phyloP scores from a whole-genome alignment of 2,329 filamentous ascomycete species.

The Massarina eburnea region DNA sequence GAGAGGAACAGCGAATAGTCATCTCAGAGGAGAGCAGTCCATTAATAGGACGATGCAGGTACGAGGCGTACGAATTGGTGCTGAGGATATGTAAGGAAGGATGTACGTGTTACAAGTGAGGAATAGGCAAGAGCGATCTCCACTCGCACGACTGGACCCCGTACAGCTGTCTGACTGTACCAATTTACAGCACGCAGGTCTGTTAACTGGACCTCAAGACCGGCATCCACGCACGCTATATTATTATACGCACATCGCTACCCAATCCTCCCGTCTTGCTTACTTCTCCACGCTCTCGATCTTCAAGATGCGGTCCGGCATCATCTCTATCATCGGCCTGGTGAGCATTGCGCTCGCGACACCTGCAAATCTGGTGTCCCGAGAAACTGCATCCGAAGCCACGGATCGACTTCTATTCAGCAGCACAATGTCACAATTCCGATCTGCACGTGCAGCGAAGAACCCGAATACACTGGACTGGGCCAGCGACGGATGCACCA shows the following conservation, averaged over 20 bases:
- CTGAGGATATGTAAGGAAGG: background rate
- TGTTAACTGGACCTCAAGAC: background rate
- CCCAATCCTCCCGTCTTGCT: background rate
- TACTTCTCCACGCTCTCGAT: background rate
- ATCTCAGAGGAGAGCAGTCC: background rate
- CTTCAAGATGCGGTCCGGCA: constrained; percentile 11
- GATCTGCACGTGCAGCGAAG: constrained; percentile 41
- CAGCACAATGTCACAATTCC: constrained; percentile 48
- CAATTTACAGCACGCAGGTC: background rate
- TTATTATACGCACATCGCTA: background rate
- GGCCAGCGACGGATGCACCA: constrained; percentile 40
- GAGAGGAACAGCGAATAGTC: background rate
- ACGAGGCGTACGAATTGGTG: background rate
- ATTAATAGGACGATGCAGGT: background rate
- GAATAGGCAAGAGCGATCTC: no score
- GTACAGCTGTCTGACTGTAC: background rate
- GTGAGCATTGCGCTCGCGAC: constrained; percentile 10
- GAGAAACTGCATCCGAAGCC: constrained; percentile 17
- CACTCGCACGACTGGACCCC: no score
- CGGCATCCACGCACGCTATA: background rate
- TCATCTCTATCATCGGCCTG: constrained; percentile 11
- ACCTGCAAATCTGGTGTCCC: constrained; percentile 3
- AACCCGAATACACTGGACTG: constrained; percentile 45
- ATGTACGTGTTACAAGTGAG: no score
- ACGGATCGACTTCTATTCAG: constrained; percentile 55